Evolutionary conservation across 768 basidiomycete species (phyloP), one percentile per base, ranked within the genome.

Genomic region (Phanerodontia chrysosporium): DNA sequence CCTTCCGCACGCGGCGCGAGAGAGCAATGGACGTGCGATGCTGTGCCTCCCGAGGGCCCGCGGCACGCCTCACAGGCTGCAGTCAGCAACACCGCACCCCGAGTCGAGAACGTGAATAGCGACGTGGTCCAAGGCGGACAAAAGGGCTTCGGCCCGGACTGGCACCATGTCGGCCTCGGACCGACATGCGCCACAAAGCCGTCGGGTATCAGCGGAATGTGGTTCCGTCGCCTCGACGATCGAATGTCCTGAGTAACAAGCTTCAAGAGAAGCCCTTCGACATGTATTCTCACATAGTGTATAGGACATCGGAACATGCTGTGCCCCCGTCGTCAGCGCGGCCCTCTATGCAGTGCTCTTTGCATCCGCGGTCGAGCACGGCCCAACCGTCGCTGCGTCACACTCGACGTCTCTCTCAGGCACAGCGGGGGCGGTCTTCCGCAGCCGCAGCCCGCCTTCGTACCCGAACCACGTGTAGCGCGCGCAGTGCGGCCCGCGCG

Each of bases 401-500:
- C 35, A 12, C 35, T 53, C 52, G 21, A 3, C 22, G 6, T 24
- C 35, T 10, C 32, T 42, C 52, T 13, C 52, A 56, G 55, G 55
- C 14, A 21, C n/a, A 8, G 55, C 27, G 21, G 44, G 55, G 3
- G 30, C 44, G 35, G 32, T 14, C 30, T 56, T 57, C 9, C 62
- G 45, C 55, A 63, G 9, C 14, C 48, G 39, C 14, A 30, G 42
- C 3, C 85, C 83, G 5, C 83, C 85, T 61, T 80, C 78, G 65
- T 80, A 86, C 12, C 86, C 84, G 65, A 85, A 75, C 85, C 86
- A 86, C 39, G 81, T 81, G 64, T 72, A 74, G 18, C 77, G 73
- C 42, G 67, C 42, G 49, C 68, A 68, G 61, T 90, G 87, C 4
- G 90, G 90, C 0, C 90, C 90, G 39, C 90, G 78, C 24, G 82